These are phyloP conservation scores for Penicillium verrucosum DNA, from an alignment of 2,329 filamentous ascomycete species.

Conservation along the genomic window DNA sequence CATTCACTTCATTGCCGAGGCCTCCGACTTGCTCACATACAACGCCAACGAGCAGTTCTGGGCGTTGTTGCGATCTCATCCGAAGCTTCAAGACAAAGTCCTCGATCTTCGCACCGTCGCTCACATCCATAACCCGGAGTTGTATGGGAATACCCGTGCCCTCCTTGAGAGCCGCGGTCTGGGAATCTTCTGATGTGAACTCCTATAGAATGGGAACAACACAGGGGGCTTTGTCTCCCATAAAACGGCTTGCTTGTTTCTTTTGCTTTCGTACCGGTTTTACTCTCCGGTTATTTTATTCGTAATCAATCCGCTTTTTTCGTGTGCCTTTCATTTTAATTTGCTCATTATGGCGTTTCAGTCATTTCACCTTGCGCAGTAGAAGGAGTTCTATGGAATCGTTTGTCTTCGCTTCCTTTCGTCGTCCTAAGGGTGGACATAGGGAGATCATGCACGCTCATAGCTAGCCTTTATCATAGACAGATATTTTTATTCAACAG, in stretches of 20 bases:
- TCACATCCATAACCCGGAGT: not conserved
- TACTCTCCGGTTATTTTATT: too few species aligned
- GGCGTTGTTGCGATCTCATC: conserved; percentile 2
- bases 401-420: not conserved
- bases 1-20: conserved; percentile 16
- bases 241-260: too few species aligned
- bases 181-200: not conserved
- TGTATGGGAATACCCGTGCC: not conserved
- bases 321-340: not conserved
- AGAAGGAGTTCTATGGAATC: not conserved
- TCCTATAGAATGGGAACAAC: too few species aligned
- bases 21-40: conserved; percentile 8
- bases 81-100: conserved; percentile 1
- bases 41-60: conserved; percentile 5
- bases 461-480: not conserved
- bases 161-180: not conserved
- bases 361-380: not conserved
- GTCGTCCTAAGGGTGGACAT: not conserved
- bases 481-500: not conserved
- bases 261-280: not conserved
- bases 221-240: not conserved
- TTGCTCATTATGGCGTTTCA: not conserved
- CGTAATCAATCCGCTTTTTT: not conserved
- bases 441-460: not conserved
- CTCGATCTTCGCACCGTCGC: not conserved